Percentiles rank a stretch among this genome's conserved stretches.
These are phyloP conservation scores for Pichia cabralensis DNA, from an alignment of 805 yeast species.

Conservation along the genomic window DNA sequence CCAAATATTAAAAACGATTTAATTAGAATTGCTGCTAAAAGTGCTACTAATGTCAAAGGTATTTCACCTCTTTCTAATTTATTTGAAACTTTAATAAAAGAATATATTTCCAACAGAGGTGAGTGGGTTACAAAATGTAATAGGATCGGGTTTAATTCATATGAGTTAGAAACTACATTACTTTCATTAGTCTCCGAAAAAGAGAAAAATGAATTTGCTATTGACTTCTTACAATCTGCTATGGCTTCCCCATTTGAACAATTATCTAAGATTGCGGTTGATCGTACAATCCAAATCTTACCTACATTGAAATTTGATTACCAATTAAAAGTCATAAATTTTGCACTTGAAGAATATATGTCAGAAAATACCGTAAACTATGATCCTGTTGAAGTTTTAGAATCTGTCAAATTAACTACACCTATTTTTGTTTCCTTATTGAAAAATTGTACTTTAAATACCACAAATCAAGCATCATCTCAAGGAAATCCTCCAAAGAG, in stretches of 20 bases:
- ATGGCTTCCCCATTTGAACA: conserved; percentile 36
- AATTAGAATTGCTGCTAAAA: conserved; percentile 34
- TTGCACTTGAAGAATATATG: conserved; percentile 42
- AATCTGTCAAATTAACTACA: conserved; percentile 43
- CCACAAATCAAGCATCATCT: conserved; percentile 18
- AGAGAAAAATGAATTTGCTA: conserved; percentile 47
- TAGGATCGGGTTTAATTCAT: conserved; percentile 39
- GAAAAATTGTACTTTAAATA: conserved; percentile 30
- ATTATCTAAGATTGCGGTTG: conserved; percentile 38
- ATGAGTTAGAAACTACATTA: conserved; percentile 45
- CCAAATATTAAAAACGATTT: conserved; percentile 49
- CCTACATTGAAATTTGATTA: conserved; percentile 43
- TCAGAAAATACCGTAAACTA: conserved; percentile 32
- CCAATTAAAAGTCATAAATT: conserved; percentile 48
- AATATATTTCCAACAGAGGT: conserved; percentile 38
- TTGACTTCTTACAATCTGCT: conserved; percentile 49
- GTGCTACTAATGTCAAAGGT: conserved; percentile 30
- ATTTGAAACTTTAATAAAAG: conserved; percentile 34
- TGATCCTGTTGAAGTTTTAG: conserved; percentile 44
- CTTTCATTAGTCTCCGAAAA: conserved; percentile 51
- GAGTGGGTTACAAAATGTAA: conserved; percentile 35
- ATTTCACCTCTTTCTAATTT: conserved; percentile 37
- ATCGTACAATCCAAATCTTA: conserved; percentile 48
- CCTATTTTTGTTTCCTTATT: conserved; percentile 51
- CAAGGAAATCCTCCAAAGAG: conserved; percentile 50